Percentiles rank a stretch among this genome's conserved stretches.
Conservation (phyloP, 768 basidiomycete genomes). For the Mycena chlorophos region DNA sequence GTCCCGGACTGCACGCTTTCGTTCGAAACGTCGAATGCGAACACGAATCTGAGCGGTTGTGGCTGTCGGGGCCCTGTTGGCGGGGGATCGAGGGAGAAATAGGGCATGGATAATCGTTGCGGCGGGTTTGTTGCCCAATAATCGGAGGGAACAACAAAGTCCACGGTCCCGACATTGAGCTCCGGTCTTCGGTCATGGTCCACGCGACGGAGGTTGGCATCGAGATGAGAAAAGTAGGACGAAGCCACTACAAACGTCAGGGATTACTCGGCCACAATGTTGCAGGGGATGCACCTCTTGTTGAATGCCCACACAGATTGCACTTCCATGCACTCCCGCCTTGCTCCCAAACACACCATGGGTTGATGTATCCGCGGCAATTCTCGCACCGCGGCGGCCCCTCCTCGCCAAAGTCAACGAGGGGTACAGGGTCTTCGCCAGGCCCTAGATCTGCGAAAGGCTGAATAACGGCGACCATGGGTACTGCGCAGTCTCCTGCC, state of each 20-base stretch:
- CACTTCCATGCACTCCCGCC: conserved; percentile 89
- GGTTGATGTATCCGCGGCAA: conserved; percentile 91
- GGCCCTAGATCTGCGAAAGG: conserved; percentile 85
- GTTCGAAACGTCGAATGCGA: conserved; percentile 81
- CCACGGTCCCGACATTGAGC: conserved; percentile 86
- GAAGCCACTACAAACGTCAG: conserved; percentile 54
- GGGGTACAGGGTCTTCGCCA: conserved; percentile 76
- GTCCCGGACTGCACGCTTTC: conserved; percentile 71
- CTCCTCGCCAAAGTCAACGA: conserved; percentile 65
- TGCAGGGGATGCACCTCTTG: conserved; percentile 62
- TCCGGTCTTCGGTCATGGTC: conserved; percentile 85
- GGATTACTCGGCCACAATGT: neutral
- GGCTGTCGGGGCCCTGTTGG: conserved; percentile 53
- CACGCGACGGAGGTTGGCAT: conserved; percentile 71
- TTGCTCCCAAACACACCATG: conserved; percentile 84
- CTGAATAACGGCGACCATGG: conserved; percentile 82
- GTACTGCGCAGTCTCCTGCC: conserved; percentile 78
- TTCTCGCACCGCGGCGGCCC: conserved; percentile 84
- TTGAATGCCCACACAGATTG: conserved; percentile 83
- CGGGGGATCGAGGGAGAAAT: conserved; percentile 51
- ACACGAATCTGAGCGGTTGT: conserved; percentile 72
- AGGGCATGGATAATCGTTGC: conserved; percentile 51
- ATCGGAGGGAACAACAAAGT: conserved; percentile 77
- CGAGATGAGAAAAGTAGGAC: conserved; percentile 84
- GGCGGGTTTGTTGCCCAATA: conserved; percentile 85